Evolutionary conservation across 176 grass and related monocot genomes (phyloP).

Genomic region (Oryza nivara): DNA sequence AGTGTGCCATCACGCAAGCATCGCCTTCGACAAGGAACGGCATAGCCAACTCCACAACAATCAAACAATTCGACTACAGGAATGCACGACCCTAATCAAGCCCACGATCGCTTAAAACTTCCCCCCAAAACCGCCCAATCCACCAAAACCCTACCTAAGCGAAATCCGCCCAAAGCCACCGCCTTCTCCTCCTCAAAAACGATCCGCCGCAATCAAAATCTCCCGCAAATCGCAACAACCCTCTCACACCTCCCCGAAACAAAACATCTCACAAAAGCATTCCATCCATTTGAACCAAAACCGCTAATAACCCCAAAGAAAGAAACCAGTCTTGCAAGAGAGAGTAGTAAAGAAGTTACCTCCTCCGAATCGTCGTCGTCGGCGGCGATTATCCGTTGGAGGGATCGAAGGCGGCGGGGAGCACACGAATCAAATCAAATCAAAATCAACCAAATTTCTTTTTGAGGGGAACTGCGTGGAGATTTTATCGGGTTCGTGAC

Average conservation of each 20-base stretch:
- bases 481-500: constrained; percentile 17
- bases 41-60: neutral
- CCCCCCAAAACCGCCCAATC: neutral
- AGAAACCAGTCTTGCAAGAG: neutral
- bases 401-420: neutral
- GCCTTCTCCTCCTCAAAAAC: neutral
- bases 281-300: neutral
- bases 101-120: constrained; percentile 9
- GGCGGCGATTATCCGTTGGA: neutral
- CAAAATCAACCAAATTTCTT: too few species aligned
- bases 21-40: neutral
- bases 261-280: too few species aligned
- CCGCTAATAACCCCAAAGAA: neutral
- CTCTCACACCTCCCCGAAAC: too few species aligned
- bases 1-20: constrained; percentile 3
- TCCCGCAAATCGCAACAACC: neutral
- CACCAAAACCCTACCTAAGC: constrained; percentile 12
- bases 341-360: neutral
- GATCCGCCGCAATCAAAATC: neutral
- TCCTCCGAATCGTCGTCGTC: neutral
- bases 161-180: constrained; percentile 10
- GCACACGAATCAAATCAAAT: neutral
- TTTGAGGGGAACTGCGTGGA: neutral
- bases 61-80: neutral
- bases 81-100: neutral